phyloP scores from a whole-genome alignment of 1,284 basidiomycete species.

The Malassezia nana region DNA sequence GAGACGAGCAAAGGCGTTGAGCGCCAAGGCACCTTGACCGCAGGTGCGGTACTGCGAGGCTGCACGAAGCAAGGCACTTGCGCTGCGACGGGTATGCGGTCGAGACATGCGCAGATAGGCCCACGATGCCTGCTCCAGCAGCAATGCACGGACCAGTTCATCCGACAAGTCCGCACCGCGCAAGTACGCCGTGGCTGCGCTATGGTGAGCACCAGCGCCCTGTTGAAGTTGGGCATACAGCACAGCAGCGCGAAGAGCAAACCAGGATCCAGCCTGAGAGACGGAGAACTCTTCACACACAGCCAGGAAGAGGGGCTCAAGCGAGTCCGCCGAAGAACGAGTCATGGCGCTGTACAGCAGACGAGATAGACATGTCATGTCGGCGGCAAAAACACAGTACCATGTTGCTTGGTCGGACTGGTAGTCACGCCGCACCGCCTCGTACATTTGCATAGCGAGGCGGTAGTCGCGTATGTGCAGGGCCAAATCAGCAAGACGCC shows the following conservation, averaged over 20 bases:
- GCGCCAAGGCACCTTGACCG: slow-evolving; percentile 49
- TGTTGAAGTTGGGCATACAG: slow-evolving; percentile 38
- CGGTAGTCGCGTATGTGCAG: slow-evolving; percentile 84
- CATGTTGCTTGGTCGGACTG: slow-evolving; percentile 34
- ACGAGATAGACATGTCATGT: slow-evolving; percentile 8
- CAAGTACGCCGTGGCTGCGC: slow-evolving; percentile 27
- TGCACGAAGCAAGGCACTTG: slow-evolving; percentile 52
- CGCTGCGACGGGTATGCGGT: slow-evolving; percentile 49
- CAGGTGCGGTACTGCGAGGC: slow-evolving; percentile 53
- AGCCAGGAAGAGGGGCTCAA: slow-evolving; percentile 16
- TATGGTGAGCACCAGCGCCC: slow-evolving; percentile 18
- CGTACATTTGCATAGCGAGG: slow-evolving; percentile 74
- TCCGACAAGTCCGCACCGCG: slow-evolving; percentile 43
- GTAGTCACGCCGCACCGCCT: slow-evolving; percentile 57
- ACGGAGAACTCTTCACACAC: slow-evolving; percentile 3
- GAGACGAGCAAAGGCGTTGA: slow-evolving; percentile 28
- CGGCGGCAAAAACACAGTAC: slow-evolving; percentile 37
- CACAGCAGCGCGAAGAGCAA: slow-evolving; percentile 31
- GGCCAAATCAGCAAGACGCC: slow-evolving; percentile 83
- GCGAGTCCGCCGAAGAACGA: slow-evolving; percentile 11
- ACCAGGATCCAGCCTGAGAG: slow-evolving; percentile 11
- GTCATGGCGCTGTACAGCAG: neutral
- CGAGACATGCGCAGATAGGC: slow-evolving; percentile 47
- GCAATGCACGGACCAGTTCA: slow-evolving; percentile 52
- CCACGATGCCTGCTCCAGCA: slow-evolving; percentile 54